Conservation (phyloP, 352 stramenopile species). For the Elongisporangium senticosum region DNA sequence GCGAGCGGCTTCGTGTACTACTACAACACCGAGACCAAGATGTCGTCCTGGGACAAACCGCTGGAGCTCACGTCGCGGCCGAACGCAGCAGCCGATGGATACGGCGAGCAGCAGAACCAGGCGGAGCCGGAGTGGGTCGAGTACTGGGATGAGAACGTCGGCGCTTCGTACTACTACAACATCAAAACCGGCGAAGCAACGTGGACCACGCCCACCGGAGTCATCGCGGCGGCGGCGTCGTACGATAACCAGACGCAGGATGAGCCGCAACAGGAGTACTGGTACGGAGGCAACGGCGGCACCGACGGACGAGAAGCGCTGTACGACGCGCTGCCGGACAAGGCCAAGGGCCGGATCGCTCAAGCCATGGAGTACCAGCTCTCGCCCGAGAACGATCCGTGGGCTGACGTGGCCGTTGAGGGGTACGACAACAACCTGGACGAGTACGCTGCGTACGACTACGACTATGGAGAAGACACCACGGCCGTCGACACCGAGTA, state of each 20-base stretch:
- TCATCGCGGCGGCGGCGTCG: not conserved
- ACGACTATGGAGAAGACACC: slow-evolving; percentile 16
- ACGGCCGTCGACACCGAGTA: slow-evolving; percentile 45
- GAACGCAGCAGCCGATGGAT: slow-evolving; percentile 1
- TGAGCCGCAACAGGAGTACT: not conserved
- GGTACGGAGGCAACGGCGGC: slow-evolving; percentile 2
- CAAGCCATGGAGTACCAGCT: slow-evolving; percentile 13
- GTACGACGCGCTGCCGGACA: slow-evolving; percentile 17
- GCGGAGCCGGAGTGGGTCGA: slow-evolving; percentile 45
- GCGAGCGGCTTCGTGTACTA: slow-evolving; percentile 62
- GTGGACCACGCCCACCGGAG: slow-evolving; percentile 44
- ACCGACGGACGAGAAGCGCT: slow-evolving; percentile 5
- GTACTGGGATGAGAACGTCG: slow-evolving; percentile 69
- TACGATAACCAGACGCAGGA: not conserved
- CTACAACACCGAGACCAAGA: slow-evolving; percentile 45
- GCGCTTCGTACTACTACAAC: slow-evolving; percentile 67
- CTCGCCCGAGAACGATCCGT: slow-evolving; percentile 2
- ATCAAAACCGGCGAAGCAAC: slow-evolving; percentile 54
- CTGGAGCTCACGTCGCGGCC: not conserved
- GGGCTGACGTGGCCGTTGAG: not conserved
- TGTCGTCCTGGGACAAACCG: slow-evolving; percentile 42
- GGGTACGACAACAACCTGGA: slow-evolving; percentile 16
- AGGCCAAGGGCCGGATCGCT: slow-evolving; percentile 3
- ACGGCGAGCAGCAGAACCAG: slow-evolving; percentile 4
- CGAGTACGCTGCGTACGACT: slow-evolving; percentile 8